Evolutionary conservation across 257 asterid genomes (phyloP), one percentile per base, ranked within the genome.

Genomic region (Solanum sitiens): DNA sequence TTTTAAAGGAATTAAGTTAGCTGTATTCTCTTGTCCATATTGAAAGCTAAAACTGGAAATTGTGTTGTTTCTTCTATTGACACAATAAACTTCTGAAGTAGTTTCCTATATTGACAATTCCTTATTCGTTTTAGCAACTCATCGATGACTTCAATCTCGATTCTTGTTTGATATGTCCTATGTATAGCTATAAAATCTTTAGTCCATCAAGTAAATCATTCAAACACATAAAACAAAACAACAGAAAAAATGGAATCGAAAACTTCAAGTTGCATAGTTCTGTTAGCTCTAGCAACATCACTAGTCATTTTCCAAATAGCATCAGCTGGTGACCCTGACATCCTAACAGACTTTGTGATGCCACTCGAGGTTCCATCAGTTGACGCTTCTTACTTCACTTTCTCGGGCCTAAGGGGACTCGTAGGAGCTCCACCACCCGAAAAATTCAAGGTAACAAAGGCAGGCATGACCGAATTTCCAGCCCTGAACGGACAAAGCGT

Each of bases 401-500:
- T 88, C 95, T 92, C 93, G 0, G 94, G 93, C 14, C 39, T 92
- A 42, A 86, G 94, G 16, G 37, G 91, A 30, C 90, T 92, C 50
- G 11, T 91, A 13, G n/a, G 82, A 1, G 91, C 83, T 77, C 92
- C 93, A 3, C 70, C 90, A 21, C 94, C 95, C 1, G 83, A 91
- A 0, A 56, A 88, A 5, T 93, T 93, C 92, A 87, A 89, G 88
- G 89, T 84, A 11, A 67, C 91, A 23, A 93, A 93, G 56, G 94
- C 94, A 30, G 44, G 76, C 4, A 42, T 91, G 92, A 92, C 87
- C 7, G 92, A 92, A 40, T 93, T 93, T 83, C 94, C 91, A 1
- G 92, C 95, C 10, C 88, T 93, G 5, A 92, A 89, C 7, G 92
- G 95, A 37, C 95, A 90, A 80, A 91, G 95, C 3, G 93, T 93